Conservation (phyloP, 1,139 yeast genomes). For the Ogataea hybrid region DNA sequence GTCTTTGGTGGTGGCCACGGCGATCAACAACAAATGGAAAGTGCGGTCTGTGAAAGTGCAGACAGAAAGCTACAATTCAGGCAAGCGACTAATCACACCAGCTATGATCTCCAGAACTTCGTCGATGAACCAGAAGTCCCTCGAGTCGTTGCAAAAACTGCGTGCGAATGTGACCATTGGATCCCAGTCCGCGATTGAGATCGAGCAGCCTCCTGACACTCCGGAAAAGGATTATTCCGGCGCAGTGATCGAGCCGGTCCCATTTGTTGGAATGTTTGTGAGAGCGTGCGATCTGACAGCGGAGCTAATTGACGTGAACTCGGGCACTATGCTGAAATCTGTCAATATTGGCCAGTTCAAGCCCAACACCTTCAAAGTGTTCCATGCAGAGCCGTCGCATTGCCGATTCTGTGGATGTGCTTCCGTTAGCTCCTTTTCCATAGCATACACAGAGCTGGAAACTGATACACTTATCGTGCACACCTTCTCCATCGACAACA, state of each 20-base stretch:
- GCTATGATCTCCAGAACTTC: constrained; percentile 32
- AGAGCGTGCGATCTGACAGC: constrained; percentile 54
- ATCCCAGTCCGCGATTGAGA: constrained; percentile 11
- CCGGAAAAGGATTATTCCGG: constrained; percentile 14
- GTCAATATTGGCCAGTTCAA: constrained; percentile 63
- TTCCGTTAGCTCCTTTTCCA: constrained; percentile 67
- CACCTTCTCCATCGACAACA: constrained; percentile 67
- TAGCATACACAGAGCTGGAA: constrained; percentile 65
- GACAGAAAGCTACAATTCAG: constrained; percentile 48
- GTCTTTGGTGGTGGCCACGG: constrained; percentile 60
- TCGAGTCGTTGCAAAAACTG: constrained; percentile 17
- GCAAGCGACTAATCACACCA: constrained; percentile 37
- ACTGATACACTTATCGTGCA: constrained; percentile 64
- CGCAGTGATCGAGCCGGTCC: constrained; percentile 45
- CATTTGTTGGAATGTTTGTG: constrained; percentile 71
- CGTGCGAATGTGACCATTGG: constrained; percentile 12
- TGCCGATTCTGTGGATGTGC: constrained; percentile 92
- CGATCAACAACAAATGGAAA: constrained; percentile 66
- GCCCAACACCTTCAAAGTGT: constrained; percentile 58
- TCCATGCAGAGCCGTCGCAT: constrained; percentile 83
- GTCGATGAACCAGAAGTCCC: constrained; percentile 20
- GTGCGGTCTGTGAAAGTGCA: constrained; percentile 50
- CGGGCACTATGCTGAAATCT: constrained; percentile 60
- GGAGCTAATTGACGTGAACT: constrained; percentile 71
- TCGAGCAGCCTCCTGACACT: constrained; percentile 4